Base-by-base conservation (phyloP, 1,284 basidiomycete genomes). In the Vanrija pseudolonga region DNA sequence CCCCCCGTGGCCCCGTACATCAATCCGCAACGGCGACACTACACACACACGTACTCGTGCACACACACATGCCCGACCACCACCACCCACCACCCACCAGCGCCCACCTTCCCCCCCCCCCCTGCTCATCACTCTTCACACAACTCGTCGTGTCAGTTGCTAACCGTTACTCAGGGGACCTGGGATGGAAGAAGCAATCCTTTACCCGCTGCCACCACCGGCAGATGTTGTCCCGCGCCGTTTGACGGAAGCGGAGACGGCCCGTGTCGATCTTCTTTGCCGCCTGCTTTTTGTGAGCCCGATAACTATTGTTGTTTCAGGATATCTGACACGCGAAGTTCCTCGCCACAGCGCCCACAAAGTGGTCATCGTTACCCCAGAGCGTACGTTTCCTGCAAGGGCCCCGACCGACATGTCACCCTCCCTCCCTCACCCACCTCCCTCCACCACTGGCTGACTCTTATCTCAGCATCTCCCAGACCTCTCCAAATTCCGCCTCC, bases 401-500 rank as follows among this genome's bases (percentile, higher is more conserved):
- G 50, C 65, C 26, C 65, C 9, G n/a, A n/a, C n/a, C 6, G n/a
- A 18, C n/a, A 8, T 32, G 70, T 67, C n/a, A 60, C 66, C 20
- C 19, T 40, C 17, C 19, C 39, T 6, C 18, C 20, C 5, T 14
- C 40, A n/a, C n/a, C 26, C 26, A 11, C 26, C 26, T 26, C 26
- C 7, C 11, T 26, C 26, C 26, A 26, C n/a, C 26, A 26, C 26
- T 26, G 11, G 11, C 46, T 51, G 32, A 26, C 39, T 44, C 26
- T 36, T 17, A 26, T 28, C 41, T 56, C 62, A 57, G 65, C 68
- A 56, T 43, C 69, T 88, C 69, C 86, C 87, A 6, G 84, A 85
- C 39, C 82, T 94, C 64, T 88, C 89, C 65, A 82, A 88, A 32
- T 93, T 94, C 72, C 80, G 85, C 32, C 82, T 93, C 11, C 90